phyloP scores from a whole-genome alignment of 495 filamentous ascomycete species.

The Hypoxylon fuscum region DNA sequence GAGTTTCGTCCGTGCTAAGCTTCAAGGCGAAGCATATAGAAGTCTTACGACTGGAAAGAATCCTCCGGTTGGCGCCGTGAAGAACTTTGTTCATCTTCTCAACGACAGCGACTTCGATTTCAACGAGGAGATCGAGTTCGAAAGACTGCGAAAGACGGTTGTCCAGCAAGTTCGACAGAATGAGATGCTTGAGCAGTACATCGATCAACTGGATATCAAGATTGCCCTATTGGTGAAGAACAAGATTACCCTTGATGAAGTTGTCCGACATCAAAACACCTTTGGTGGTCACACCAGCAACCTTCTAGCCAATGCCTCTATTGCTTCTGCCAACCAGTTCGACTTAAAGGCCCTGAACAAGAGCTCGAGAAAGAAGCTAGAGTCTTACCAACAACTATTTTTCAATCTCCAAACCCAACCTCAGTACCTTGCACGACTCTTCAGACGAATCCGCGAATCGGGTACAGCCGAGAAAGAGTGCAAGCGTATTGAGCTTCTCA shows the following conservation, averaged over 20 bases:
- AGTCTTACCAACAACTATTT: constrained; percentile 97
- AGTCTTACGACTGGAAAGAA: constrained; percentile 96
- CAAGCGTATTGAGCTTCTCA: constrained; percentile 88
- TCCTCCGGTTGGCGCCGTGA: constrained; percentile 93
- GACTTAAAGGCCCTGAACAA: constrained; percentile 98
- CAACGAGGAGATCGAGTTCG: constrained; percentile 97
- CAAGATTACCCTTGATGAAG: constrained; percentile 98
- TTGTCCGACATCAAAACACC: constrained; percentile 95
- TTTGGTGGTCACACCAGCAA: constrained; percentile 92
- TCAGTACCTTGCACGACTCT: constrained; percentile 89
- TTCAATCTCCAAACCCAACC: constrained; percentile 97
- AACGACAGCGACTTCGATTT: constrained; percentile 99
- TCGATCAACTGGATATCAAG: constrained; percentile 98
- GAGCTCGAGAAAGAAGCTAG: constrained; percentile 90
- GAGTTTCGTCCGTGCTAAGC: constrained; percentile 90
- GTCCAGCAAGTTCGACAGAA: constrained; percentile 97
- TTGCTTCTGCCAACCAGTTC: constrained; percentile 89
- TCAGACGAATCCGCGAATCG: constrained; percentile 82
- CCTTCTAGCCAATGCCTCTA: constrained; percentile 84
- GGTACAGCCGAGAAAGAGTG: constrained; percentile 90
- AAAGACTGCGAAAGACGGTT: constrained; percentile 89
- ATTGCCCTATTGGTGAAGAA: constrained; percentile 98
- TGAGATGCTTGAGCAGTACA: constrained; percentile 96
- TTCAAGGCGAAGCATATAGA: constrained; percentile 98
- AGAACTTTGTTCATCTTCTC: constrained; percentile 95